These are phyloP conservation scores for Phytophthora rubi DNA, from an alignment of 352 stramenopile species.

Conservation along the genomic window DNA sequence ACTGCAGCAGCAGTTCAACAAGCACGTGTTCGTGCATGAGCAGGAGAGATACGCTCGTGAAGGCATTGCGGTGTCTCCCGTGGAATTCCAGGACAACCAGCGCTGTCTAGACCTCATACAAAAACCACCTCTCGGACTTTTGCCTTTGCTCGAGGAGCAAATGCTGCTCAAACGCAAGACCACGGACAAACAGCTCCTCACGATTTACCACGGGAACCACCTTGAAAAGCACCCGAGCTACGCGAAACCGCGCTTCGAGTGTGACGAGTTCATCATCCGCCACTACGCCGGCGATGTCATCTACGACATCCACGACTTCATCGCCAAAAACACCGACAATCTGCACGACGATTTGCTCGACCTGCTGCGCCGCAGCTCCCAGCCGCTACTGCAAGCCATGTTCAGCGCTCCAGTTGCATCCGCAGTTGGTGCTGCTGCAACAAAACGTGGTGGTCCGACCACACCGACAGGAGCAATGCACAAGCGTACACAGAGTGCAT, in stretches of 20 bases:
- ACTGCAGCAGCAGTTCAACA: conserved; percentile 91
- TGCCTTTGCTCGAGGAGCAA: conserved; percentile 89
- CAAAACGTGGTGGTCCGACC: conserved; percentile 30
- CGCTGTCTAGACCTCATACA: conserved; percentile 82
- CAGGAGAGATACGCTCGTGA: conserved; percentile 82
- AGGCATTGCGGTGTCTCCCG: conserved; percentile 73
- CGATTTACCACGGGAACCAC: conserved; percentile 82
- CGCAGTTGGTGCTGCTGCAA: conserved; percentile 27
- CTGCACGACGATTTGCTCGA: conserved; percentile 89
- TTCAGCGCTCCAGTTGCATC: conserved; percentile 37
- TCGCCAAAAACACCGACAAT: conserved; percentile 91
- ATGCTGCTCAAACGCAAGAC: conserved; percentile 89
- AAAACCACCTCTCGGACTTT: conserved; percentile 75
- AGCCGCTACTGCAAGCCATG: conserved; percentile 72
- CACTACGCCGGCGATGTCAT: conserved; percentile 86
- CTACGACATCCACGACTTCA: conserved; percentile 87
- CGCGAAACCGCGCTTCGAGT: conserved; percentile 79
- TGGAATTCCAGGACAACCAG: conserved; percentile 89
- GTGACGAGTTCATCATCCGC: conserved; percentile 86
- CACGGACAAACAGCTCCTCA: conserved; percentile 84
- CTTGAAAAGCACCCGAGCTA: conserved; percentile 78
- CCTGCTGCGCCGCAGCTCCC: conserved; percentile 66
- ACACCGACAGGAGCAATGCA: conserved; percentile 24
- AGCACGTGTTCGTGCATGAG: conserved; percentile 87
- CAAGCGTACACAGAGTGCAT: conserved; percentile 52